phyloP scores from a whole-genome alignment of 768 basidiomycete genomes.

The Rhizopogon vulgaris region DNA sequence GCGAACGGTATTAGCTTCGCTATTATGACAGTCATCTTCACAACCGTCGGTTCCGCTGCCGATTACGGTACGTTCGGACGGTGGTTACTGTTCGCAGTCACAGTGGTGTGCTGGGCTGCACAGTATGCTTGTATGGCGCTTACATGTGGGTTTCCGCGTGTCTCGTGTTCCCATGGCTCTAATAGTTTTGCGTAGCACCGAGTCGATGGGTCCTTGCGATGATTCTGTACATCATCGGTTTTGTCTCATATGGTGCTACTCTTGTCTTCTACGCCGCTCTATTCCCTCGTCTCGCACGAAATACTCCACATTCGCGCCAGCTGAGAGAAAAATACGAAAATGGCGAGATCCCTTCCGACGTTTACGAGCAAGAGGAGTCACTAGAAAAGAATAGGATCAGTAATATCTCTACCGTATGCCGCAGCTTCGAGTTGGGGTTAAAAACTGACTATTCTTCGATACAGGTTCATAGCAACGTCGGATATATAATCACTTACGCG shows the following conservation, averaged over 20 bases:
- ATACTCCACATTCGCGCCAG: constrained; percentile 56
- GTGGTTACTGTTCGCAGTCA: constrained; percentile 69
- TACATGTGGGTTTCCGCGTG: constrained; percentile 41
- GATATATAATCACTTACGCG: constrained; percentile 58
- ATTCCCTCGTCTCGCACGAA: constrained; percentile 78
- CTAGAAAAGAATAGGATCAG: constrained; percentile 82
- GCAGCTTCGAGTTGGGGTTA: neutral
- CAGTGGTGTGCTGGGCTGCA: constrained; percentile 73
- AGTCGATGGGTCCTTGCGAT: constrained; percentile 71
- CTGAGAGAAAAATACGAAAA: constrained; percentile 51
- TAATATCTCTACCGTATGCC: constrained; percentile 70
- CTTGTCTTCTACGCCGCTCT: constrained; percentile 75
- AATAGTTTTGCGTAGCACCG: constrained; percentile 36
- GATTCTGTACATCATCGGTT: constrained; percentile 75
- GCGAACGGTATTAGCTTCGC: constrained; percentile 75
- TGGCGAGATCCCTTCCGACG: constrained; percentile 53
- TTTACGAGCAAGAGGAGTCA: constrained; percentile 70
- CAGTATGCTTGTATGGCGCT: constrained; percentile 75
- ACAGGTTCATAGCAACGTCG: constrained; percentile 72
- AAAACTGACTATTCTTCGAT: neutral
- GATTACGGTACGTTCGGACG: constrained; percentile 52
- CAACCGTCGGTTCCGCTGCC: constrained; percentile 53
- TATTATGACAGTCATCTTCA: constrained; percentile 77
- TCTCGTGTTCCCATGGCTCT: neutral
- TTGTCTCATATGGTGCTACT: constrained; percentile 74